Conservation (phyloP, 768 basidiomycete genomes). For the Russula compacta region DNA sequence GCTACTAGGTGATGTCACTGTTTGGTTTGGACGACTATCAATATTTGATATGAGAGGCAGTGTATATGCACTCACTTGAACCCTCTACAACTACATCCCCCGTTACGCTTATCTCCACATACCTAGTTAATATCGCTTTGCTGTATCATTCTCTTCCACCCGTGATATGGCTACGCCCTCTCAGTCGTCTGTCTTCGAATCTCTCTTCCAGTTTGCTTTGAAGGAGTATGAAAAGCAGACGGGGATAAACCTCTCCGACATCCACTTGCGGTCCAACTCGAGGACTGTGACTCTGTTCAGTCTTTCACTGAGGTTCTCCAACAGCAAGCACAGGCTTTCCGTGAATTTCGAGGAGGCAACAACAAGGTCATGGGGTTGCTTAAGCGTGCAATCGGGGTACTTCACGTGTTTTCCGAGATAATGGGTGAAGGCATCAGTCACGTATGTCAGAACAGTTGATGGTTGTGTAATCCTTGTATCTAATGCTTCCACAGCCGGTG, state of each 20-base stretch:
- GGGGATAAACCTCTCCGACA: neutral
- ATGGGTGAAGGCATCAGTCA: neutral
- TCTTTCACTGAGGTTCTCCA: neutral
- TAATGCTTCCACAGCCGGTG: neutral
- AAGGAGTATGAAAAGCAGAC: neutral
- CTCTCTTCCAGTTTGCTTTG: neutral
- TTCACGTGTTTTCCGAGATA: neutral
- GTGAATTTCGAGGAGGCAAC: neutral
- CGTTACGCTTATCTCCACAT: too few species aligned
- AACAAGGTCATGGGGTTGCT: neutral
- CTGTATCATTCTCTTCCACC: too few species aligned
- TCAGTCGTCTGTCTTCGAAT: neutral
- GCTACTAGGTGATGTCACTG: too few species aligned
- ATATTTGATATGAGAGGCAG: too few species aligned
- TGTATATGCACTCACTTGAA: too few species aligned
- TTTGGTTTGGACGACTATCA: too few species aligned
- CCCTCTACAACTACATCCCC: too few species aligned
- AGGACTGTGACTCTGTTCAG: too few species aligned
- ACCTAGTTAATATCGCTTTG: too few species aligned
- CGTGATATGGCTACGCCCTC: too few species aligned
- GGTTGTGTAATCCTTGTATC: neutral
- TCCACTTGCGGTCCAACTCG: neutral
- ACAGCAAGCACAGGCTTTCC: neutral
- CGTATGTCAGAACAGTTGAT: neutral
- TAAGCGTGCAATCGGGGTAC: neutral